These are phyloP conservation scores for Schizothecium vesticola DNA, from an alignment of 495 filamentous ascomycete species.

Conservation along the genomic window DNA sequence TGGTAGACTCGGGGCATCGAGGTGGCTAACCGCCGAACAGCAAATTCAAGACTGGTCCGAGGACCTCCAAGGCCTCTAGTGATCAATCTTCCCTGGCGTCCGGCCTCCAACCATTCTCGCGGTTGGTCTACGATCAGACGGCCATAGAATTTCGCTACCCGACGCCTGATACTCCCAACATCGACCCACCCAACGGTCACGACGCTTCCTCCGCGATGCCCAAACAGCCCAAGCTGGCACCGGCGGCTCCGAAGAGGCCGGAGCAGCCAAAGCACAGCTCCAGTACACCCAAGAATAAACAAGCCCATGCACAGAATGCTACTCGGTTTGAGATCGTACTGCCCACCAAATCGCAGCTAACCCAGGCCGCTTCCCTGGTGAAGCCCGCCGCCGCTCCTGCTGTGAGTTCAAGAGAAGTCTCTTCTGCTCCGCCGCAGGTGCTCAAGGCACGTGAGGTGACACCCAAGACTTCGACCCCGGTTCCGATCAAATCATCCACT, in stretches of 20 bases:
- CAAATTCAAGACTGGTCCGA: conserved; percentile 59
- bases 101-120: conserved; percentile 38
- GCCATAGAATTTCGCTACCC: conserved; percentile 34
- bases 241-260: conserved; percentile 17
- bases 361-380: conserved; percentile 11
- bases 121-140: conserved; percentile 40
- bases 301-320: conserved; percentile 25
- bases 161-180: conserved; percentile 25
- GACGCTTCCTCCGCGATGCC: background rate
- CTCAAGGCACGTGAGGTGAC: background rate
- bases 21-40: conserved; percentile 35
- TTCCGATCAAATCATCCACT: background rate
- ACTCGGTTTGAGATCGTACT: conserved; percentile 29
- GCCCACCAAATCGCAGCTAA: conserved; percentile 30
- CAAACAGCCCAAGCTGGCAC: conserved; percentile 3
- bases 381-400: background rate
- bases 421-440: background rate
- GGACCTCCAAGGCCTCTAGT: conserved; percentile 11
- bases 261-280: conserved; percentile 19
- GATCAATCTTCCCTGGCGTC: conserved; percentile 21
- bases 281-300: conserved; percentile 14
- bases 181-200: conserved; percentile 14
- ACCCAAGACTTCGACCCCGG: background rate
- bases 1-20: conserved; percentile 7
- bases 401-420: background rate